Conservation (phyloP, 176 grass and related monocot genomes). For the Oryza nivara region DNA sequence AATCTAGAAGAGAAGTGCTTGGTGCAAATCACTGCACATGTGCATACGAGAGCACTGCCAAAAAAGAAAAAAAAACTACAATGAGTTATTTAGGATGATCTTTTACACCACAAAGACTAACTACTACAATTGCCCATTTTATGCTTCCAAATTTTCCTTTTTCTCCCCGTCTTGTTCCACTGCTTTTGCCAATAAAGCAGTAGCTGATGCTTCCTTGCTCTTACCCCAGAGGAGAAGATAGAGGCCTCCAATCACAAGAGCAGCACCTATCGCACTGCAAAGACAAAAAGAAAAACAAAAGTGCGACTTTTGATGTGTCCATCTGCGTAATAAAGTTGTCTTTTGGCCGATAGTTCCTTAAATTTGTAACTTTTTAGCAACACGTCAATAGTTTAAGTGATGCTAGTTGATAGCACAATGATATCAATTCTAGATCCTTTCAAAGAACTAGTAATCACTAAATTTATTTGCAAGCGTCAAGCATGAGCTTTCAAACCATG, state of each 20-base stretch:
- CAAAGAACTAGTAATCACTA: background rate
- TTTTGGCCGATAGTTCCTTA: slow-evolving; percentile 4
- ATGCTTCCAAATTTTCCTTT: slow-evolving; percentile 1
- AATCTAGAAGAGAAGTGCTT: background rate
- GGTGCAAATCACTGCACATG: background rate
- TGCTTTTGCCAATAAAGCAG: background rate
- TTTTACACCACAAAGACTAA: background rate
- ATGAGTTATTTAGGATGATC: slow-evolving; percentile 29
- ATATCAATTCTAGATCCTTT: background rate
- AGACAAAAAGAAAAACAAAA: slow-evolving; percentile 28
- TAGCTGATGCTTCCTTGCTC: slow-evolving; percentile 43
- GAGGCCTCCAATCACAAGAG: slow-evolving; percentile 55
- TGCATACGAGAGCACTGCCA: background rate
- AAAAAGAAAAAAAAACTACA: background rate
- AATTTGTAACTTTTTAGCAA: slow-evolving; percentile 6
- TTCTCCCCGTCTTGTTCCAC: slow-evolving; percentile 8
- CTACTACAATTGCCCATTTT: background rate
- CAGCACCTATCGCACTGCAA: slow-evolving; percentile 57
- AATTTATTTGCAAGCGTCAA: background rate
- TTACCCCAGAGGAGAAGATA: slow-evolving; percentile 76
- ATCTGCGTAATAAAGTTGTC: background rate
- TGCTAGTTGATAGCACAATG: background rate
- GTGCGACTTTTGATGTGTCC: slow-evolving; percentile 29
- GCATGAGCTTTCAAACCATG: background rate
- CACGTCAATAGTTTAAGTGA: background rate